Evolutionary conservation across 768 basidiomycete species (phyloP).

Genomic region (Mycena haematopus): DNA sequence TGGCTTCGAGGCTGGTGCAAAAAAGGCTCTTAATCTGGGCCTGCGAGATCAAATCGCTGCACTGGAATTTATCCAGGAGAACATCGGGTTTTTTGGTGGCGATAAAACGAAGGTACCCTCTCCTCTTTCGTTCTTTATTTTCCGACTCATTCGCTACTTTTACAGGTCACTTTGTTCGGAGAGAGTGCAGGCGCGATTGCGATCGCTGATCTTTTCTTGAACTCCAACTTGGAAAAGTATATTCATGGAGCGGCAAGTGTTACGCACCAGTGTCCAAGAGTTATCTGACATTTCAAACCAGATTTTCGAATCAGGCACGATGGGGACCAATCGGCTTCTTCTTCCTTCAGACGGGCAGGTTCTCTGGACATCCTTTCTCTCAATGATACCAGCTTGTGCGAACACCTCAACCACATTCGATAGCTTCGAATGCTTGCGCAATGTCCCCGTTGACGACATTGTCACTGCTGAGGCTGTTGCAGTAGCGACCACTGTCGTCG

Average conservation of each 20-base stretch:
- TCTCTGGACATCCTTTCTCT: slow-evolving; percentile 38
- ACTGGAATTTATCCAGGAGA: slow-evolving; percentile 55
- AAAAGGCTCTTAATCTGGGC: slow-evolving; percentile 45
- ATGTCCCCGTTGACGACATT: slow-evolving; percentile 36
- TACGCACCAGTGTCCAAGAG: neutral
- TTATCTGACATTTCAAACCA: slow-evolving; percentile 17
- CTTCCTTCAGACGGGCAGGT: slow-evolving; percentile 38
- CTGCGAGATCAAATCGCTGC: slow-evolving; percentile 46
- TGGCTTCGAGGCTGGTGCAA: slow-evolving; percentile 41
- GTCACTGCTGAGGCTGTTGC: slow-evolving; percentile 34
- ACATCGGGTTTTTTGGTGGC: slow-evolving; percentile 62
- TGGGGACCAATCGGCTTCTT: slow-evolving; percentile 35
- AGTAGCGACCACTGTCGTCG: slow-evolving; percentile 33
- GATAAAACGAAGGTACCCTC: slow-evolving; percentile 45
- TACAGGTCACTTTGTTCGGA: slow-evolving; percentile 51
- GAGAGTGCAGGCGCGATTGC: slow-evolving; percentile 55
- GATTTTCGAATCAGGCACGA: slow-evolving; percentile 52
- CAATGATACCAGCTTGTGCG: slow-evolving; percentile 35
- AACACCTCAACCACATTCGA: slow-evolving; percentile 34
- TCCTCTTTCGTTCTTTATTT: neutral
- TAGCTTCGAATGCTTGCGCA: slow-evolving; percentile 39
- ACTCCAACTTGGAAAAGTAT: slow-evolving; percentile 36
- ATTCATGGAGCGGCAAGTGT: slow-evolving; percentile 38
- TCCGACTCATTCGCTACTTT: no score
- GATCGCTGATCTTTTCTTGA: slow-evolving; percentile 43